Base-by-base conservation (phyloP, 1,284 basidiomycete species). In the Ceratobasidium sp. region DNA sequence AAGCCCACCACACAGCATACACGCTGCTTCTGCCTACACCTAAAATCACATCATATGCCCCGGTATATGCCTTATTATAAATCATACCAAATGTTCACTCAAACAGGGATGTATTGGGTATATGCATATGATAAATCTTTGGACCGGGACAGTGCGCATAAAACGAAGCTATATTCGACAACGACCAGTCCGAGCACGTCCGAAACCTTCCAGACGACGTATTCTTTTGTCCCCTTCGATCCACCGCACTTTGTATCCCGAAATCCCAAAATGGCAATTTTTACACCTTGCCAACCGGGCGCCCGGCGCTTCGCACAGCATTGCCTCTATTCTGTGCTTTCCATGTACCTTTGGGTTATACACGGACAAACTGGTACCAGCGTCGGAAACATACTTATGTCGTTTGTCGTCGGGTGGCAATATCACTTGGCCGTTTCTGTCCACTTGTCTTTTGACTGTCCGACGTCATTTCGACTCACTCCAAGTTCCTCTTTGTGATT, bases 271-370 rank as follows among this genome's bases (percentile, higher is more conserved):
- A n/a, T 41, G 22, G 36, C 24, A 36, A 15, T 29, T 48, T 29
- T 14, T 2, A n/a, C 19, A 19, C 44, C 8, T 41, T 63, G 60
- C 60, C 60, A 63, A 41, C 60, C 22, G 60, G 41, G 29, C n/a
- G 22, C 60, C 60, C 24, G 41, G 60, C 60, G 60, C 44, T 60
- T 41, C 36, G 36, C 36, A 41, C 11, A 5, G 36, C 45, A 24
- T 63, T 47, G 36, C 36, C 45, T 44, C 9, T 63, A 44, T 63
- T 63, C 44, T 48, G 41, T 45, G 15, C 60, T 63, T 63, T 44
- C 60, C 48, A 63, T 63, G 60, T 63, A 9, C 24, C 14, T 41
- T 45, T 47, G 29, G 48, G 60, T 44, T 24, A 29, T 63, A 44
- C 60, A 29, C 17, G 8, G 17, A 5, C 44, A 48, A 63, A 48